Evolutionary conservation across 331 rosid species (phyloP), one percentile per base, ranked within the genome.

Genomic region (Phaseolus coccineus): DNA sequence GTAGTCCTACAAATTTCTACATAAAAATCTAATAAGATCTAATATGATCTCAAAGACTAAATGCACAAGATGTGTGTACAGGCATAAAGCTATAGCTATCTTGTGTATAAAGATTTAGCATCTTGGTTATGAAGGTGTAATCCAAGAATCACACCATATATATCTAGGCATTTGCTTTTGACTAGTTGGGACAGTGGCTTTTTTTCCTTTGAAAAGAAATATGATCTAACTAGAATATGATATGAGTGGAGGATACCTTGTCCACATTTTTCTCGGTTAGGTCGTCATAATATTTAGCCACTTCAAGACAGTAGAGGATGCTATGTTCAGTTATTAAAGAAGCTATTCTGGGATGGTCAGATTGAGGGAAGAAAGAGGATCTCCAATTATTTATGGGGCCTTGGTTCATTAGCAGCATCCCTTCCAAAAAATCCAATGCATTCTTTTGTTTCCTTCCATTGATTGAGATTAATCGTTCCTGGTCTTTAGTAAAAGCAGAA

Each of bases 321-420:
- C 70, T 77, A 71, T 90, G 67, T 48, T 87, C 73, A n/a, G 80
- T 65, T 2, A 91, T 83, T 3, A 77, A 42, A 47, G 97, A 87
- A 65, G 86, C 83, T 12, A 94, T 91, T 83, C 73, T 87, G 1
- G 89, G 58, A 85, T 91, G 96, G 40, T 89, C 90, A 5, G 96
- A 82, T 28, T 25, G 55, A 67, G 98, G 97, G 55, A 92, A 94
- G 85, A 92, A 94, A 42, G 98, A 92, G 76, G 98, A 94, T 73
- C 98, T 85, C 98, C 98, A 94, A 65, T 77, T 94, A 81, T 92
- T 84, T 37, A 89, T 88, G 47, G 94, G 74, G 19, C 91, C 94
- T 53, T 87, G 92, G 81, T 91, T 82, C 87, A 91, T 79, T 61
- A 94, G 85, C 74, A 94, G 86, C 27, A 86, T 82, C 52, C 98